Percentiles rank a stretch among this genome's conserved stretches.
Evolutionary conservation across 2,329 filamentous ascomycete genomes (phyloP).

Genomic region (Colletotrichum orchidophilum): DNA sequence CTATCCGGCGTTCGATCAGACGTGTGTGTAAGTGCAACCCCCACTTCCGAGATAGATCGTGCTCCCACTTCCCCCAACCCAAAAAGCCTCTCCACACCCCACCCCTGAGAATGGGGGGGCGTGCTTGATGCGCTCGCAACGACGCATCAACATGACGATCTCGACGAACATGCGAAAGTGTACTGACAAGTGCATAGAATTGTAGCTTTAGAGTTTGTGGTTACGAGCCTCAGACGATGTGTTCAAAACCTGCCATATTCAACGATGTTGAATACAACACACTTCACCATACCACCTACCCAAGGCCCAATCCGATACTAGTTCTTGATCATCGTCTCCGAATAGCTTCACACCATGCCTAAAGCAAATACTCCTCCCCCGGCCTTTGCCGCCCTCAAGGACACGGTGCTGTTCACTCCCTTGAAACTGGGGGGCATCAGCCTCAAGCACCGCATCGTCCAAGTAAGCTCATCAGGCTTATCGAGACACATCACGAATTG

Average conservation of each 20-base stretch:
- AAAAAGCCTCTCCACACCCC: neutral
- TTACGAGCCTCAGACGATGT: neutral
- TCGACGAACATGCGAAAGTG: neutral
- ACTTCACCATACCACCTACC: neutral
- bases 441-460: constrained; percentile 48
- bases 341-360: constrained; percentile 1
- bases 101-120: constrained; percentile 15
- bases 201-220: neutral
- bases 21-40: neutral
- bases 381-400: constrained; percentile 21
- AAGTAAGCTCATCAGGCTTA: constrained; percentile 36
- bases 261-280: neutral
- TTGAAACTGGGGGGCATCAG: constrained; percentile 44
- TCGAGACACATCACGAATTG: neutral
- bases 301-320: neutral
- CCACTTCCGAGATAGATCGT: neutral
- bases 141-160: neutral
- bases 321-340: neutral
- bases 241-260: constrained; percentile 15
- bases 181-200: neutral
- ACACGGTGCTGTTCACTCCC: constrained; percentile 45
- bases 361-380: constrained; percentile 26
- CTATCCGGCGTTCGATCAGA: neutral
- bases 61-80: neutral
- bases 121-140: neutral